These are phyloP conservation scores for Papiliotrema fonsecae DNA, from an alignment of 1,284 basidiomycete species.

Conservation along the genomic window DNA sequence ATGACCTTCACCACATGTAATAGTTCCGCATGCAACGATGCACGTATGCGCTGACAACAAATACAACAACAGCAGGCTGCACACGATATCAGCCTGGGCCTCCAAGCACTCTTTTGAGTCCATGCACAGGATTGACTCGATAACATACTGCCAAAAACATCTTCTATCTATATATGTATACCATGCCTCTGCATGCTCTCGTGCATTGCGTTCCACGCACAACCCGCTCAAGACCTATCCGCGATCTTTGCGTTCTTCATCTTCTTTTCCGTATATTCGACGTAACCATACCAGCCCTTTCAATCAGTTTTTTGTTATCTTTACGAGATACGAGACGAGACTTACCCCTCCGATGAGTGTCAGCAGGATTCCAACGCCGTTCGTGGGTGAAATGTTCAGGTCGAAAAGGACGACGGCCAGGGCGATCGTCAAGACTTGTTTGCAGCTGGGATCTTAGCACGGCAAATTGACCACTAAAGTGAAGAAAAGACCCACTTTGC, in stretches of 20 bases:
- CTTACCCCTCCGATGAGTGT: slow-evolving; percentile 74
- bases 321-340: not conserved
- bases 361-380: slow-evolving; percentile 71
- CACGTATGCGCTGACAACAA: no score
- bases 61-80: no score
- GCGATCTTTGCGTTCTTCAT: slow-evolving; percentile 21
- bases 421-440: slow-evolving; percentile 88
- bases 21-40: no score
- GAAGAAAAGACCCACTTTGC: slow-evolving; percentile 37
- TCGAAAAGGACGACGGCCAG: slow-evolving; percentile 78
- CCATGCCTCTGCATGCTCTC: no score
- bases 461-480: no score
- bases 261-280: slow-evolving; percentile 63
- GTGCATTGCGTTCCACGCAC: no score
- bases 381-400: slow-evolving; percentile 68
- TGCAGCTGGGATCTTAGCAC: slow-evolving; percentile 52
- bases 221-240: slow-evolving; percentile 9
- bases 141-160: no score
- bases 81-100: no score
- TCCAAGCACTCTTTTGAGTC: no score
- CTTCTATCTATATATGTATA: no score
- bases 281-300: slow-evolving; percentile 62
- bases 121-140: no score
- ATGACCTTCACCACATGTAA: no score
- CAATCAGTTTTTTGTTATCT: not conserved